A percentile compares a stretch with the other conserved stretches of the same genome.
phyloP scores from a whole-genome alignment of 257 asterid species.

The Coffea canephora region DNA sequence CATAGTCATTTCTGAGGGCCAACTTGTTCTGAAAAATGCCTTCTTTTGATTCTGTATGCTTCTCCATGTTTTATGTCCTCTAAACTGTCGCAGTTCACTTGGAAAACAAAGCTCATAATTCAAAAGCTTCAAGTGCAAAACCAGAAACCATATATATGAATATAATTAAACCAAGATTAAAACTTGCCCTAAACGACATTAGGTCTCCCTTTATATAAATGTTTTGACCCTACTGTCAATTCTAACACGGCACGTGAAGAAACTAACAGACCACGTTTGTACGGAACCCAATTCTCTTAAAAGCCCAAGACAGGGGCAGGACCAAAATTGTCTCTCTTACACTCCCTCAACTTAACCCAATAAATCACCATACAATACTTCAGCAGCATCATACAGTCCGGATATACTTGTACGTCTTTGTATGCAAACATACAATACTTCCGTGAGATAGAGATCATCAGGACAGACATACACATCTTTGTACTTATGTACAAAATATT shows the following conservation, averaged over 20 bases:
- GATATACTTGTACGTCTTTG: too few species aligned
- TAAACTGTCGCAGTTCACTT: neutral
- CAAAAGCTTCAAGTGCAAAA: neutral
- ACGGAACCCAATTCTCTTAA: neutral
- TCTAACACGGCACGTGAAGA: neutral
- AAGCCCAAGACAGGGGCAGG: neutral
- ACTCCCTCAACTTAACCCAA: neutral
- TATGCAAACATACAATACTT: neutral
- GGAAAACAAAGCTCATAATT: neutral
- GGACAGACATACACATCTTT: neutral
- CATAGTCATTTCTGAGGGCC: neutral
- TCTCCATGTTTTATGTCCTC: neutral
- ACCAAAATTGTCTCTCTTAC: neutral
- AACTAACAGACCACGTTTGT: neutral
- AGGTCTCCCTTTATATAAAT: neutral
- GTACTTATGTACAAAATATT: neutral
- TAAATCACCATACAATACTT: neutral
- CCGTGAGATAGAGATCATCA: neutral
- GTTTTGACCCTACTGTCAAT: too few species aligned
- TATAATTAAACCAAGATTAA: neutral
- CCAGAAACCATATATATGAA: neutral
- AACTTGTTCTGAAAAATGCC: neutral
- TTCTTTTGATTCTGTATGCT: neutral
- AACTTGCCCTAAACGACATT: neutral
- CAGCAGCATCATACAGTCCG: neutral